Evolutionary conservation across 2,329 filamentous ascomycete genomes (phyloP).

Genomic region (Microdochium nivale): DNA sequence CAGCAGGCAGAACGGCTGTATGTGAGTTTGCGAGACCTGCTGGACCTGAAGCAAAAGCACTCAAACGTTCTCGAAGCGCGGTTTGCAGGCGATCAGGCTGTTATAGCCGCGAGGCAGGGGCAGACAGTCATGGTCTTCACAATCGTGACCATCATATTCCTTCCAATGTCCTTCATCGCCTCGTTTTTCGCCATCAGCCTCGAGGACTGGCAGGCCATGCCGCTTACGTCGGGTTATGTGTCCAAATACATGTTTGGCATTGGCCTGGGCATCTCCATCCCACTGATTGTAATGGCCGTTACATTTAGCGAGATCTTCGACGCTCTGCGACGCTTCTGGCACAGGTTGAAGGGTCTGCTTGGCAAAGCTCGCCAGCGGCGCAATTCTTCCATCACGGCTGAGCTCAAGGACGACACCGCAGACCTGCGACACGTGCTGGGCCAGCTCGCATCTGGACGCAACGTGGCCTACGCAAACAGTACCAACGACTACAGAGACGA

Average conservation of each 20-base stretch:
- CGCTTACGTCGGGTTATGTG: slow-evolving; percentile 38
- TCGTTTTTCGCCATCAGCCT: slow-evolving; percentile 34
- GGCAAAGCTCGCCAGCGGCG: background rate
- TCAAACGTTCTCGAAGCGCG: slow-evolving; percentile 59
- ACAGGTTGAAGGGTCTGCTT: background rate
- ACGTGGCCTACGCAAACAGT: background rate
- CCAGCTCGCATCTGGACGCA: background rate
- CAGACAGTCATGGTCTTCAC: slow-evolving; percentile 36
- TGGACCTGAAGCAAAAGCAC: slow-evolving; percentile 62
- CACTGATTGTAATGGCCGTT: slow-evolving; percentile 27
- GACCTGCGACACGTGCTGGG: background rate
- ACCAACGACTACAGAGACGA: background rate
- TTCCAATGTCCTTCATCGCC: slow-evolving; percentile 34
- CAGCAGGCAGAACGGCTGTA: slow-evolving; percentile 53
- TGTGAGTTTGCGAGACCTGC: slow-evolving; percentile 48
- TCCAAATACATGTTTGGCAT: slow-evolving; percentile 41
- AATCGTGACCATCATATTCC: slow-evolving; percentile 34
- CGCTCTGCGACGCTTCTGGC: slow-evolving; percentile 3
- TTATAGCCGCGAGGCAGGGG: slow-evolving; percentile 44
- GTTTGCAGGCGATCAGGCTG: slow-evolving; percentile 51
- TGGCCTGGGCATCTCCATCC: slow-evolving; percentile 28
- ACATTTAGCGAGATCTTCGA: slow-evolving; percentile 24
- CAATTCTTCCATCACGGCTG: background rate
- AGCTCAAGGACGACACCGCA: background rate
- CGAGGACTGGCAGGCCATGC: slow-evolving; percentile 30